phyloP scores from a whole-genome alignment of 495 filamentous ascomycete species.

The Aspergillus sclerotiicarbonarius region DNA sequence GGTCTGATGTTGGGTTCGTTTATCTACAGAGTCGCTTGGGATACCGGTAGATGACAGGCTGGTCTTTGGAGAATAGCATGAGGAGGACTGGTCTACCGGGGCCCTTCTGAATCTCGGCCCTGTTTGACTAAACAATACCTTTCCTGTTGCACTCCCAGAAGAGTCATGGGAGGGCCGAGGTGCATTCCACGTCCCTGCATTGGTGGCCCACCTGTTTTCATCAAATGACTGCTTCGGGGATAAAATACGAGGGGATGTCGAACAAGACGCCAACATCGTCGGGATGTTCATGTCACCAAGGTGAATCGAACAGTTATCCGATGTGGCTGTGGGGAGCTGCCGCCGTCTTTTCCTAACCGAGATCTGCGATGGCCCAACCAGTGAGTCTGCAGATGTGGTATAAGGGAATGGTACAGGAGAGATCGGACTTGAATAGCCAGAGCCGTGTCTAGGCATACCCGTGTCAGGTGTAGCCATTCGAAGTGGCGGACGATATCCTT shows the following conservation, averaged over 20 bases:
- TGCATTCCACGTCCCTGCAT: constrained; percentile 14
- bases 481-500: neutral
- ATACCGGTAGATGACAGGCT: constrained; percentile 15
- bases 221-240: constrained; percentile 26
- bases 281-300: constrained; percentile 37
- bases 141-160: constrained; percentile 4
- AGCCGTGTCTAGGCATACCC: neutral
- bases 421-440: constrained; percentile 5
- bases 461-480: neutral
- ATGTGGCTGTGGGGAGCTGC: constrained; percentile 10
- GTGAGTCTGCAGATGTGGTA: constrained; percentile 24
- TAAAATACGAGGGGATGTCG: constrained; percentile 21
- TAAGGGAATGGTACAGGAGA: constrained; percentile 8
- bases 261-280: constrained; percentile 26
- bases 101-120: constrained; percentile 7
- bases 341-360: constrained; percentile 30
- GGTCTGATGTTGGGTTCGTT: neutral
- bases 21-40: neutral
- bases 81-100: constrained; percentile 22
- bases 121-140: constrained; percentile 10
- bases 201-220: constrained; percentile 19
- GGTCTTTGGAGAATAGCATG: constrained; percentile 31
- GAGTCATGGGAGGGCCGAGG: constrained; percentile 19
- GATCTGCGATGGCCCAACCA: constrained; percentile 20
- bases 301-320: constrained; percentile 27